These are phyloP conservation scores for Epichloe hybrida DNA, from an alignment of 2,329 filamentous ascomycete genomes.

Conservation along the genomic window DNA sequence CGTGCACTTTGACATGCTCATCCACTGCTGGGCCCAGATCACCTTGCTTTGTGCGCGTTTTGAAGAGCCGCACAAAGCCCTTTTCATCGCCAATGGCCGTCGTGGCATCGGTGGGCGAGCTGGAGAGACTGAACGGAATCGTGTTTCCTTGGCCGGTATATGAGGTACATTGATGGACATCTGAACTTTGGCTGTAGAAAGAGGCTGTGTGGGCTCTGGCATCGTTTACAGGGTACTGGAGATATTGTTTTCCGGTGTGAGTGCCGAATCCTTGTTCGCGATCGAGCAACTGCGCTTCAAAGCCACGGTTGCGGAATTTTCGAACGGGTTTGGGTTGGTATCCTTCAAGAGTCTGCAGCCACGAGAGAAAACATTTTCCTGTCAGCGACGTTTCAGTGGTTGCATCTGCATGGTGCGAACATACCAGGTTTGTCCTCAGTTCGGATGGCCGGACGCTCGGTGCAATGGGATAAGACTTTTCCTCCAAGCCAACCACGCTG, in stretches of 20 bases:
- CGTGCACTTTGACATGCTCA: constrained; percentile 34
- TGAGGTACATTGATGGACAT: constrained; percentile 20
- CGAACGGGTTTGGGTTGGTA: constrained; percentile 24
- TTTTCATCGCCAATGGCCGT: constrained; percentile 45
- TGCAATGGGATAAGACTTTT: constrained; percentile 9
- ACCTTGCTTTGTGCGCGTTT: constrained; percentile 17
- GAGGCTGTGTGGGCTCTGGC: constrained; percentile 20
- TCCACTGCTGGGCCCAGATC: constrained; percentile 30
- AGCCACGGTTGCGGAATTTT: constrained; percentile 25
- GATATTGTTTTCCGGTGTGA: constrained; percentile 16
- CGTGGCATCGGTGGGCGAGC: constrained; percentile 17
- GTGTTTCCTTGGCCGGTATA: constrained; percentile 17
- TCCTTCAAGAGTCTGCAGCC: constrained; percentile 14
- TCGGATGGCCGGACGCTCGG: constrained; percentile 5
- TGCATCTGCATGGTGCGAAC: neutral
- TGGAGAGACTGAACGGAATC: constrained; percentile 28
- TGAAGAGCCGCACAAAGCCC: constrained; percentile 37
- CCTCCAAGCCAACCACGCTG: constrained; percentile 4
- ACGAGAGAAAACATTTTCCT: too few relatives aligned
- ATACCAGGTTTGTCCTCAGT: constrained; percentile 7
- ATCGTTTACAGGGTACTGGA: constrained; percentile 20
- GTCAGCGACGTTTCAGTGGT: neutral
- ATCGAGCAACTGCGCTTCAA: constrained; percentile 25
- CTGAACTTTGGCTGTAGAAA: constrained; percentile 25
- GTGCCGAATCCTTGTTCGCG: constrained; percentile 27